Evolutionary conservation across 2,329 filamentous ascomycete genomes (phyloP), one percentile per base, ranked within the genome.

Genomic region (Achaetomium macrosporum): DNA sequence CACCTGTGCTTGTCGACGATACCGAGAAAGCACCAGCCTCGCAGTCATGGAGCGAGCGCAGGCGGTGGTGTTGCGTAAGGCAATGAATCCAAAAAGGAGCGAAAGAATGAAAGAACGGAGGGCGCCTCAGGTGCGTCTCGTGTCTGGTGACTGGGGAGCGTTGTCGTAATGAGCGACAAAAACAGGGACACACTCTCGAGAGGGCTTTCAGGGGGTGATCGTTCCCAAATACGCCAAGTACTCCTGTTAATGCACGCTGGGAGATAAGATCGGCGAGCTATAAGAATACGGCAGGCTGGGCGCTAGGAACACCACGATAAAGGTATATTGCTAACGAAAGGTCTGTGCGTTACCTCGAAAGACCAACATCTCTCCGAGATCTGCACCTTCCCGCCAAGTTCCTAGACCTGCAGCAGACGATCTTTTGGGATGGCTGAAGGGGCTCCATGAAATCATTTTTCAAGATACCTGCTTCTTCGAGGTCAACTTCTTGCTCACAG

Each of bases 111-210:
- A 46, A 16, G 47, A 51, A 30, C 42, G 48, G 46, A 51, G 44
- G 44, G 48, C 53, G 39, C 40, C 51, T 45, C 36, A 50, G 51
- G 33, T 44, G 51, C 25, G 50, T 46, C 12, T 33, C 29, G 49
- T 44, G 53, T 52, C 53, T 40, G 56, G 45, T 50, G 51, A 50
- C 49, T 30, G 41, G 45, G 45, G 16, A 45, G 47, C 39, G 42
- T 42, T 55, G 53, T 37, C 53, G 59, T 58, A 59, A 61, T 61
- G 58, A 55, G 54, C 42, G 53, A 53, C 50, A 41, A 55, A 57
- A 58, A 56, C 55, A 57, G 55, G 57, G 52, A 54, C 48, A 46
- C 19, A 11, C 37, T 30, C 50, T 29, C 8, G 19, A 42, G 25
- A 9, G 13, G 31, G 44, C 4, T 13, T 13, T 30, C 42, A 35